These are phyloP conservation scores for Vitis cinerea DNA, from an alignment of 164 flowering plant species.

Conservation along the genomic window DNA sequence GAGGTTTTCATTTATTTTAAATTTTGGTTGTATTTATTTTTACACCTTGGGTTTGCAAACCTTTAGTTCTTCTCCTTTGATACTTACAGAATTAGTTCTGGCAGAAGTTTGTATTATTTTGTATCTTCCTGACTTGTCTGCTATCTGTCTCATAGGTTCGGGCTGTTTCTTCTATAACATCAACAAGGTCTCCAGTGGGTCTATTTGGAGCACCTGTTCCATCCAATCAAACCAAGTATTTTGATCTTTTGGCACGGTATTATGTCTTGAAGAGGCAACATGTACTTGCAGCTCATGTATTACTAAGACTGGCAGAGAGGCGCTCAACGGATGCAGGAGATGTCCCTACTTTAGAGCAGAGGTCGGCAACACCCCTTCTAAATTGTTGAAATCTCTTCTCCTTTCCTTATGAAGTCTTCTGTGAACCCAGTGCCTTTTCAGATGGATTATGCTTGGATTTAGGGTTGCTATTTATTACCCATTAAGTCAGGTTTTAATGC, in stretches of 20 bases:
- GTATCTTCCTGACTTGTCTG: not conserved
- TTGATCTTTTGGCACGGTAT: slow-evolving; percentile 86
- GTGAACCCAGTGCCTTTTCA: not conserved
- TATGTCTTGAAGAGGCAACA: slow-evolving; percentile 95
- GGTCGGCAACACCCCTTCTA: slow-evolving; percentile 32
- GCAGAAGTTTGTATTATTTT: not conserved
- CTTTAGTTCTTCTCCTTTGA: no score
- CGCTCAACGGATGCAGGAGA: slow-evolving; percentile 58
- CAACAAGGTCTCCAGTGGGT: slow-evolving; percentile 41
- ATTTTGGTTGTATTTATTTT: not conserved
- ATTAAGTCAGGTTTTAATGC: not conserved
- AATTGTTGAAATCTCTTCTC: not conserved
- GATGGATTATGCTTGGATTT: not conserved
- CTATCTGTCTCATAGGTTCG: slow-evolving; percentile 39
- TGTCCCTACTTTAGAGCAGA: slow-evolving; percentile 71
- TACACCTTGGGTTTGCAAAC: not conserved
- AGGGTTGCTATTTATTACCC: not conserved
- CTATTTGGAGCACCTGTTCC: slow-evolving; percentile 42
- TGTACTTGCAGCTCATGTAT: slow-evolving; percentile 84
- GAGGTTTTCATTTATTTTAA: not conserved
- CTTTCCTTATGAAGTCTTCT: not conserved
- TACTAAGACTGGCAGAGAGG: slow-evolving; percentile 87
- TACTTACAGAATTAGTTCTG: no score
- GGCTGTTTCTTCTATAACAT: slow-evolving; percentile 44
- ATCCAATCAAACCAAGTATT: slow-evolving; percentile 64